Percentiles rank a stretch among this genome's conserved stretches.
These are phyloP conservation scores for Trichoderma hamatum DNA, from an alignment of 2,329 filamentous ascomycete species.

Conservation along the genomic window DNA sequence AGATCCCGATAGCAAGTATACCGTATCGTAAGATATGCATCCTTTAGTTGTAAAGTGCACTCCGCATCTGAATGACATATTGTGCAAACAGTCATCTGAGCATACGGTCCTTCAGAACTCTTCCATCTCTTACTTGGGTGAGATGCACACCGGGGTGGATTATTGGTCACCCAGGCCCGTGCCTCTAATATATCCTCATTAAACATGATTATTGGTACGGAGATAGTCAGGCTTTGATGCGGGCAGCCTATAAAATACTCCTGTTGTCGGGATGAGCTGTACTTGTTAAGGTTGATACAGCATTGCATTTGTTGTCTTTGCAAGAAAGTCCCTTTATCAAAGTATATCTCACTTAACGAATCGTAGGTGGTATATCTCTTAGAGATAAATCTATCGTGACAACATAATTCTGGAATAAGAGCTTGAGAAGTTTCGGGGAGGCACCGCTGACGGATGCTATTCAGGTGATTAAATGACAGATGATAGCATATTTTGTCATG, in stretches of 20 bases:
- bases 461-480: no score
- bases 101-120: neutral
- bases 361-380: no score
- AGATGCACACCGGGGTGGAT: neutral
- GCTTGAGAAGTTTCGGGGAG: no score
- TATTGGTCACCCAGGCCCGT: neutral
- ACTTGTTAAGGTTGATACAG: no score
- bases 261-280: neutral
- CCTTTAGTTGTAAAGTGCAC: neutral
- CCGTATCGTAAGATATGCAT: neutral
- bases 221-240: constrained; percentile 1
- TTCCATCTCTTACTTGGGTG: constrained; percentile 10
- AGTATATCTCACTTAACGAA: neutral
- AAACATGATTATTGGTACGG: neutral
- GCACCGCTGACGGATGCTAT: no score
- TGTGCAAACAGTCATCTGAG: neutral
- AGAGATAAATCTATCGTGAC: no score
- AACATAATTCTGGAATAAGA: no score
- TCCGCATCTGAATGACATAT: constrained; percentile 18
- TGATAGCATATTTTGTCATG: no score
- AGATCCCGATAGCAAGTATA: constrained; percentile 22
- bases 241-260: constrained; percentile 9
- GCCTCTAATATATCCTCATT: neutral
- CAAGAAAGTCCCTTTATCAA: neutral
- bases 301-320: constrained; percentile 4